A percentile compares a stretch with the other conserved stretches of the same genome.
phyloP scores from a whole-genome alignment of 805 yeast genomes.

The Kodamaea kaohsiungensis region DNA sequence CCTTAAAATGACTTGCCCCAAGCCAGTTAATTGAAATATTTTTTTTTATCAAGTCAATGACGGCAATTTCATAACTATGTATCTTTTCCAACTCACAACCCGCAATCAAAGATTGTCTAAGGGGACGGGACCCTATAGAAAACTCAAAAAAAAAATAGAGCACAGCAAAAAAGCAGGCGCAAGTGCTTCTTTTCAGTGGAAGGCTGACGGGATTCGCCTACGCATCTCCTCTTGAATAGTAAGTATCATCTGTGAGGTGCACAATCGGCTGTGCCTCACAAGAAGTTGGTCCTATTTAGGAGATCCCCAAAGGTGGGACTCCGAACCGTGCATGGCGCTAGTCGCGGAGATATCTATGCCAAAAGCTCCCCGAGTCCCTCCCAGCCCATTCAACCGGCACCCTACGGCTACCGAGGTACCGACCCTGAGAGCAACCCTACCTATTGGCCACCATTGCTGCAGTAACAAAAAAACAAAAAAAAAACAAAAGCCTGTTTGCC shows the following conservation, averaged over 20 bases:
- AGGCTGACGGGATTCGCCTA: not conserved
- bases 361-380: not conserved
- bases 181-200: not conserved
- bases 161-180: not conserved
- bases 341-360: conserved; percentile 2
- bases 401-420: not conserved
- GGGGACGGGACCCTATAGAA: not conserved
- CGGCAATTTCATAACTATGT: conserved; percentile 2
- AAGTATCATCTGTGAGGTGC: not conserved
- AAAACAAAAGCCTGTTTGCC: not conserved
- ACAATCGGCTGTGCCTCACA: not conserved
- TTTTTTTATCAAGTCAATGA: not conserved
- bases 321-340: conserved; percentile 7
- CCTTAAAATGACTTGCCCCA: not conserved
- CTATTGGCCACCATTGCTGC: not conserved
- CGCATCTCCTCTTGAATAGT: not conserved
- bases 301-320: not conserved
- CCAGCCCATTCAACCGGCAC: not conserved
- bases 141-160: too few species aligned
- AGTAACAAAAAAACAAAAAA: not conserved
- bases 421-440: too few species aligned
- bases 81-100: not conserved
- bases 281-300: not conserved
- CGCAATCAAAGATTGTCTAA: too few species aligned
- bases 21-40: not conserved